phyloP scores from a whole-genome alignment of 208 protist species.

The Porcisia hertigi region DNA sequence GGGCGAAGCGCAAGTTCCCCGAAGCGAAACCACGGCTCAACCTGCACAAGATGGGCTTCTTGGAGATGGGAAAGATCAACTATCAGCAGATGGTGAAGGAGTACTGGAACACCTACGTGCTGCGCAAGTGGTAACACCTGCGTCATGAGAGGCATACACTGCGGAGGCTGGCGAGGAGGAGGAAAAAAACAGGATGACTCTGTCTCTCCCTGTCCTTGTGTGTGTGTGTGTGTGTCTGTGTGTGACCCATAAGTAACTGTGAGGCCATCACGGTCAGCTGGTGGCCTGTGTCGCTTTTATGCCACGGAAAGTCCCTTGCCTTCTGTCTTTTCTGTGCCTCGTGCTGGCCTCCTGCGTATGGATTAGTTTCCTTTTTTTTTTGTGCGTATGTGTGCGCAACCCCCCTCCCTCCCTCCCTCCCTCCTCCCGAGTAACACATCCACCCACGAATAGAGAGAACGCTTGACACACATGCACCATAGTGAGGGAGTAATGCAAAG shows the following conservation, averaged over 20 bases:
- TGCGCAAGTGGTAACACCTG: conserved; percentile 72
- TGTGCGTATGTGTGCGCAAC: neutral
- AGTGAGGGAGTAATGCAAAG: neutral
- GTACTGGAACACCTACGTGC: conserved; percentile 90
- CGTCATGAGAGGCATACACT: neutral
- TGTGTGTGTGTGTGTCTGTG: neutral
- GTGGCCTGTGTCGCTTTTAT: neutral
- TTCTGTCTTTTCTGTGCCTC: neutral
- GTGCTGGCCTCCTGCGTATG: too few relatives aligned
- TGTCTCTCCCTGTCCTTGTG: too few relatives aligned
- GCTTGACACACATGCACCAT: neutral
- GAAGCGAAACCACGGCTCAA: conserved; percentile 83
- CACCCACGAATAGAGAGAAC: too few relatives aligned
- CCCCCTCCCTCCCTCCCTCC: too few relatives aligned
- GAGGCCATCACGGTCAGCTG: neutral
- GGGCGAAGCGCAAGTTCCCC: conserved; percentile 81
- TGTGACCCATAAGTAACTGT: neutral
- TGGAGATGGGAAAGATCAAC: conserved; percentile 88
- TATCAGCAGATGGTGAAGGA: conserved; percentile 89
- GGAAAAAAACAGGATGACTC: too few relatives aligned
- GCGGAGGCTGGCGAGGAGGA: neutral
- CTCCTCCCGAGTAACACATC: too few relatives aligned
- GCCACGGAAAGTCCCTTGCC: neutral
- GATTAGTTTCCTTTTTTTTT: neutral
- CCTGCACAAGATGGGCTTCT: conserved; percentile 87